These are phyloP conservation scores for Camelina hispida DNA, from an alignment of 345 rosid genomes.

Conservation along the genomic window DNA sequence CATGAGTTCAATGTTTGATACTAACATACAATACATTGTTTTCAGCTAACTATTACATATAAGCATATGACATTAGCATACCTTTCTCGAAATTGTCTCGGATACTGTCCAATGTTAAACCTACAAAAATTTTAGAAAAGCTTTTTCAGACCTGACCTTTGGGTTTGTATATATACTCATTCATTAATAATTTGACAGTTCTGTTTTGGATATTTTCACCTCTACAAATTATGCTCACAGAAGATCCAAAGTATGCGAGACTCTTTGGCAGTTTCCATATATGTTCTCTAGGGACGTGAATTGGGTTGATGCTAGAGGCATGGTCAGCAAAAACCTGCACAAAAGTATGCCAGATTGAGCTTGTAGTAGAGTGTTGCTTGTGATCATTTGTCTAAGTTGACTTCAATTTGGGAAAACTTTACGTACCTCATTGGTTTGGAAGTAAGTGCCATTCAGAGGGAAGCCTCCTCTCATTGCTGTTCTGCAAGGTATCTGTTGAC, in stretches of 20 bases:
- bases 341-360: constrained; percentile 12
- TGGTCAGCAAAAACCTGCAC: constrained; percentile 93
- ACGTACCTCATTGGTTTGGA: constrained; percentile 87
- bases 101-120: constrained; percentile 70
- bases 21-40: too few species aligned
- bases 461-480: constrained; percentile 94
- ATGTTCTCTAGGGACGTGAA: constrained; percentile 66
- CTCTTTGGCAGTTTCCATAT: constrained; percentile 69
- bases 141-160: constrained; percentile 4
- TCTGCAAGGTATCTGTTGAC: constrained; percentile 82
- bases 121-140: constrained; percentile 46
- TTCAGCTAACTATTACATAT: background rate
- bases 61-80: constrained; percentile 39
- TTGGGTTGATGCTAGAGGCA: constrained; percentile 72
- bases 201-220: constrained; percentile 47
- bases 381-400: background rate
- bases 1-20: constrained; percentile 11
- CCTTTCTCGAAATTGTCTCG: constrained; percentile 87
- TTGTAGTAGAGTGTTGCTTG: background rate
- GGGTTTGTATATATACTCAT: background rate
- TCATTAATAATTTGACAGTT: background rate
- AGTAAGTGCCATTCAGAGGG: constrained; percentile 94
- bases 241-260: constrained; percentile 85
- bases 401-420: background rate
- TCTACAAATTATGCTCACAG: constrained; percentile 72